phyloP scores from a whole-genome alignment of 257 asterid species.

The Gynochthodes officinalis region DNA sequence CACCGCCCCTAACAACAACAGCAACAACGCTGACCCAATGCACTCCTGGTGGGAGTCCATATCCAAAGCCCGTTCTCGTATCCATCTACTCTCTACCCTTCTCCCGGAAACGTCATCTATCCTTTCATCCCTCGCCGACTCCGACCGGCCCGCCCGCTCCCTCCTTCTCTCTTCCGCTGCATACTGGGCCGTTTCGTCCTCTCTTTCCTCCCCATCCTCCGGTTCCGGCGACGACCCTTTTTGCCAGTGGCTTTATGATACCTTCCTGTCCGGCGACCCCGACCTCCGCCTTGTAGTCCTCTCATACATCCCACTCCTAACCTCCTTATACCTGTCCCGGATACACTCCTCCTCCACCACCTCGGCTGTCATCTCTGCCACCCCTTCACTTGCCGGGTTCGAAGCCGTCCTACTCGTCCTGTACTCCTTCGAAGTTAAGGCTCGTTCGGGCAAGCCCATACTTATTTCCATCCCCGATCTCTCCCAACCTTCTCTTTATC shows the following conservation, averaged over 20 bases:
- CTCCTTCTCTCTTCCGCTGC: constrained; percentile 78
- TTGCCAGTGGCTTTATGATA: constrained; percentile 96
- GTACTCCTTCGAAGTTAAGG: constrained; percentile 67
- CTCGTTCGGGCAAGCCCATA: constrained; percentile 71
- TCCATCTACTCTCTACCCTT: constrained; percentile 72
- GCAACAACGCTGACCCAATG: constrained; percentile 56
- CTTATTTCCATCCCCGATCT: constrained; percentile 80
- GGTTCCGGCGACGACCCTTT: constrained; percentile 77
- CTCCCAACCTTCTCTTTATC: constrained; percentile 84
- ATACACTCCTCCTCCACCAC: constrained; percentile 46
- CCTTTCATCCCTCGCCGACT: constrained; percentile 71
- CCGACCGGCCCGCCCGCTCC: constrained; percentile 91
- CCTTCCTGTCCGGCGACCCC: constrained; percentile 64
- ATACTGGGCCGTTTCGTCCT: constrained; percentile 56
- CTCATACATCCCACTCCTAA: constrained; percentile 61
- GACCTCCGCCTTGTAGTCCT: constrained; percentile 86
- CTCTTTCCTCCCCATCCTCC: constrained; percentile 48
- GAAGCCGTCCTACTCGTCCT: constrained; percentile 85
- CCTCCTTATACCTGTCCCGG: constrained; percentile 62
- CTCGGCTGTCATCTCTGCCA: constrained; percentile 23
- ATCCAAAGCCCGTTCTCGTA: constrained; percentile 91
- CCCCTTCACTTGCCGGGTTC: constrained; percentile 67
- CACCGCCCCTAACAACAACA: constrained; percentile 17
- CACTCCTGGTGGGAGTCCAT: constrained; percentile 98
- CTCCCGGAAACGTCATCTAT: constrained; percentile 40